Evolutionary conservation across 1,284 basidiomycete genomes (phyloP).

Genomic region (Ceratobasidium sp.): DNA sequence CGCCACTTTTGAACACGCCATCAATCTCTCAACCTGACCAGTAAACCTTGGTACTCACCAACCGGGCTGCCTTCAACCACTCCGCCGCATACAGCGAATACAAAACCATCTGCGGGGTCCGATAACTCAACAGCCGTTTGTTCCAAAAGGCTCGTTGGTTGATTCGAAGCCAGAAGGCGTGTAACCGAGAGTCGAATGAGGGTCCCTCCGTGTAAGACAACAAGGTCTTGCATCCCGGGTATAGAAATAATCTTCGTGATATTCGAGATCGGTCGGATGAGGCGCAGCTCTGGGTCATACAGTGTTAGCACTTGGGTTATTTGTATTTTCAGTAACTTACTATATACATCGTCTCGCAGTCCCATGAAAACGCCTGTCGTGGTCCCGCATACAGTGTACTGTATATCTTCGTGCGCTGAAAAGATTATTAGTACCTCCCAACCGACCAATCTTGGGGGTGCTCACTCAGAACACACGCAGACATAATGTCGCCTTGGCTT

Average conservation of each 20-base stretch:
- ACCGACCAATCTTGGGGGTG: conserved; percentile 38
- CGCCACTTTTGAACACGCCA: neutral
- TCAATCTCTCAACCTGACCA: neutral
- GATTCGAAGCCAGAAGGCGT: neutral
- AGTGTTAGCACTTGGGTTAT: neutral
- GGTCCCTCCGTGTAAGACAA: conserved; percentile 9
- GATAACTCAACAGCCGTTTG: neutral
- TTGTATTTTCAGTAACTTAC: conserved; percentile 50
- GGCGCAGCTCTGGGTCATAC: neutral
- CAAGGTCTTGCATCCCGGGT: neutral
- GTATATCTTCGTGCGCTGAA: conserved; percentile 61
- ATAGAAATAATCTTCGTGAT: neutral
- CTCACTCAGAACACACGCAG: conserved; percentile 71
- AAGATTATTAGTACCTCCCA: conserved; percentile 32
- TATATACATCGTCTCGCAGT: conserved; percentile 62
- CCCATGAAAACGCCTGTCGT: conserved; percentile 72
- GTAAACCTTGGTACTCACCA: neutral
- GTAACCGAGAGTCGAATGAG: neutral
- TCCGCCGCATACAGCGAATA: conserved; percentile 14
- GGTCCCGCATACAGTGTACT: conserved; percentile 70
- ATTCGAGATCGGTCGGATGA: neutral
- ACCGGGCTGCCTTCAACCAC: neutral
- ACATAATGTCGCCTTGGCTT: conserved; percentile 63
- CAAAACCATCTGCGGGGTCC: conserved; percentile 2
- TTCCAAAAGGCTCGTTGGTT: neutral